Evolutionary conservation across 768 basidiomycete genomes (phyloP).

Genomic region (Lactarius sanguifluus): DNA sequence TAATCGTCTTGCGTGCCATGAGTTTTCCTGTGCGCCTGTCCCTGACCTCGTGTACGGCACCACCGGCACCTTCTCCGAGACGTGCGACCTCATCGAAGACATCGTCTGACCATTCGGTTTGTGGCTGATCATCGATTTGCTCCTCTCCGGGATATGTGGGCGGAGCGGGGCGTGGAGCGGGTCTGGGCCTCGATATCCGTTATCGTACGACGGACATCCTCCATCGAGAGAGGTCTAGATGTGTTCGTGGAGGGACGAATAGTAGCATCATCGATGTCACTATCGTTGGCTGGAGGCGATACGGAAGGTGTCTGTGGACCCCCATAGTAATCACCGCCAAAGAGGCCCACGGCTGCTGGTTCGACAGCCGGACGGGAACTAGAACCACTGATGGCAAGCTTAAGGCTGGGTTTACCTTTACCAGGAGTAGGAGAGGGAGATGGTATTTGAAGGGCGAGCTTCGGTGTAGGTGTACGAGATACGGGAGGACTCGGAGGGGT

Average conservation of each 20-base stretch:
- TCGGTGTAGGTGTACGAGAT: slow-evolving; percentile 33
- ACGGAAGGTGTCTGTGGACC: slow-evolving; percentile 28
- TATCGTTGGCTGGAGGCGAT: slow-evolving; percentile 28
- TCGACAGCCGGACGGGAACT: slow-evolving; percentile 12
- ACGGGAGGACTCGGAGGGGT: slow-evolving; percentile 27
- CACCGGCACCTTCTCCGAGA: slow-evolving; percentile 94
- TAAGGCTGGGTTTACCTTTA: slow-evolving; percentile 30
- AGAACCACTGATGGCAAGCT: slow-evolving; percentile 24
- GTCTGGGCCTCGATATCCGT: slow-evolving; percentile 34
- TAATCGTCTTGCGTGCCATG: slow-evolving; percentile 95
- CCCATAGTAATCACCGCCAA: slow-evolving; percentile 30
- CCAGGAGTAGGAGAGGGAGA: slow-evolving; percentile 23
- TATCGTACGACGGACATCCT: slow-evolving; percentile 31
- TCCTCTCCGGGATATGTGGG: slow-evolving; percentile 33
- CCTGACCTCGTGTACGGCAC: slow-evolving; percentile 91
- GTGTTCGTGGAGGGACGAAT: slow-evolving; percentile 40
- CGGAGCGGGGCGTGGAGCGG: slow-evolving; percentile 40
- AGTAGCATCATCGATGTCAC: slow-evolving; percentile 44
- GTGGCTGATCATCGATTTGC: slow-evolving; percentile 39
- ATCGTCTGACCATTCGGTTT: slow-evolving; percentile 59
- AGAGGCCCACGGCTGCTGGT: slow-evolving; percentile 9
- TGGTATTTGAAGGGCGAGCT: slow-evolving; percentile 38
- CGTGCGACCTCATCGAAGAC: slow-evolving; percentile 72
- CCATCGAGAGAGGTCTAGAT: slow-evolving; percentile 30
- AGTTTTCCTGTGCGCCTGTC: slow-evolving; percentile 76